Percentiles rank a stretch among this genome's conserved stretches.
phyloP scores from a whole-genome alignment of 164 flowering plant species.

The Magnolia officinalis region DNA sequence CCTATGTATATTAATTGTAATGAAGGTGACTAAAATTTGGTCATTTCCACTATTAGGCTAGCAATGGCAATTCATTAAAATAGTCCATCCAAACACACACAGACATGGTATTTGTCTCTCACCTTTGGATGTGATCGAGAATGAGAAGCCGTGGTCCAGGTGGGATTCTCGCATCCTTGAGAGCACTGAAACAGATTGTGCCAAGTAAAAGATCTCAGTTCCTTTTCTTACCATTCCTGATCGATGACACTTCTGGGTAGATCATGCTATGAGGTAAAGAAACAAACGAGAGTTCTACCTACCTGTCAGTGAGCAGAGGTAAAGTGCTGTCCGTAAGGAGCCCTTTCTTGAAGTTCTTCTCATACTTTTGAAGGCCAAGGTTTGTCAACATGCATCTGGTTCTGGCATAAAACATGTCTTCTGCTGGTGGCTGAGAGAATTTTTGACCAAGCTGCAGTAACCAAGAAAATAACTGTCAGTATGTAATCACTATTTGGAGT shows the following conservation, averaged over 20 bases:
- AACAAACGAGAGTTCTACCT: conserved; percentile 3
- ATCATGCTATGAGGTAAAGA: not conserved
- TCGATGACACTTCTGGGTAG: not conserved
- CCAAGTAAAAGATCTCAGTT: not conserved
- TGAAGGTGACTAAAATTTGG: not conserved
- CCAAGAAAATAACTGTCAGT: conserved; percentile 1
- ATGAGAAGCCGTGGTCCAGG: conserved; percentile 96
- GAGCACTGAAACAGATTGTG: conserved; percentile 58
- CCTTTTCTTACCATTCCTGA: not conserved
- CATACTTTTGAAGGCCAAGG: conserved; percentile 82
- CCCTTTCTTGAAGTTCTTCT: conserved; percentile 88
- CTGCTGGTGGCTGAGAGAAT: conserved; percentile 61
- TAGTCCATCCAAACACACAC: not conserved
- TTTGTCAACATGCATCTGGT: conserved; percentile 60
- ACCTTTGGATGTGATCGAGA: conserved; percentile 84
- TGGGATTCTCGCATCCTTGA: conserved; percentile 84
- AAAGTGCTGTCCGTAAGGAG: conserved; percentile 74
- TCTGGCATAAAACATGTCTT: conserved; percentile 55
- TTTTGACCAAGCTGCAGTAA: conserved; percentile 60
- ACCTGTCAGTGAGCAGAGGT: conserved; percentile 87
- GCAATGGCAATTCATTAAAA: not conserved
- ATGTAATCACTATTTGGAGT: not conserved
- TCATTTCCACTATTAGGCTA: not conserved
- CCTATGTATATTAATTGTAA: not conserved
- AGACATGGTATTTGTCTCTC: not conserved